These are phyloP conservation scores for Inga laurina DNA, from an alignment of 306 rosid genomes.

Conservation along the genomic window DNA sequence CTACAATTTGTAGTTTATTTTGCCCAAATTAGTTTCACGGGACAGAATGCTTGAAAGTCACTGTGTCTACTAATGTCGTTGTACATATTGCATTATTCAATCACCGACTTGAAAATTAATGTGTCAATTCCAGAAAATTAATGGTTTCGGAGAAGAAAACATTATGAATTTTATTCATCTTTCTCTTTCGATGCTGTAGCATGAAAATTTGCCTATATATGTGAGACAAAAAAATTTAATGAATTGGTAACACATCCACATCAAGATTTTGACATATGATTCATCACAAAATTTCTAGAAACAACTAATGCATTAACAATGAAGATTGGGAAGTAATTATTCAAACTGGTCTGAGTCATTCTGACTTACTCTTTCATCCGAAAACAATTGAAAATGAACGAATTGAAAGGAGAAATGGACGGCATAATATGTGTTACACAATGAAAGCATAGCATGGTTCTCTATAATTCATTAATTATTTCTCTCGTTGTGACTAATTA, in stretches of 20 bases:
- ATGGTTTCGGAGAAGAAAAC: background rate
- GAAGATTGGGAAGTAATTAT: background rate
- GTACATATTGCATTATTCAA: background rate
- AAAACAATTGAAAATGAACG: background rate
- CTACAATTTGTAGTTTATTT: background rate
- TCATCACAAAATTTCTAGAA: background rate
- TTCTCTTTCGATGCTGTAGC: background rate
- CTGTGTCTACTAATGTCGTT: background rate
- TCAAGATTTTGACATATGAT: background rate
- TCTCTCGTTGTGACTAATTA: background rate
- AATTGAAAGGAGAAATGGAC: background rate
- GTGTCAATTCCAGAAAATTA: background rate
- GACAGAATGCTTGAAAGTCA: background rate
- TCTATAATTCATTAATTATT: background rate
- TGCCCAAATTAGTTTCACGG: background rate
- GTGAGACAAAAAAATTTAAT: background rate
- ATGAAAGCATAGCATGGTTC: background rate
- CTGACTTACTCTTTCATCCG: background rate
- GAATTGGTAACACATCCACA: constrained; percentile 1
- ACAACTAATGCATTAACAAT: background rate
- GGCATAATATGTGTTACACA: background rate
- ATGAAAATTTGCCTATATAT: background rate
- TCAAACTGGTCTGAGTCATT: background rate
- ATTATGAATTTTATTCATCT: background rate
- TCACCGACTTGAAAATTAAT: background rate